Evolutionary conservation across 306 rosid genomes (phyloP), one percentile per base, ranked within the genome.

Genomic region (Crotalaria pallida): DNA sequence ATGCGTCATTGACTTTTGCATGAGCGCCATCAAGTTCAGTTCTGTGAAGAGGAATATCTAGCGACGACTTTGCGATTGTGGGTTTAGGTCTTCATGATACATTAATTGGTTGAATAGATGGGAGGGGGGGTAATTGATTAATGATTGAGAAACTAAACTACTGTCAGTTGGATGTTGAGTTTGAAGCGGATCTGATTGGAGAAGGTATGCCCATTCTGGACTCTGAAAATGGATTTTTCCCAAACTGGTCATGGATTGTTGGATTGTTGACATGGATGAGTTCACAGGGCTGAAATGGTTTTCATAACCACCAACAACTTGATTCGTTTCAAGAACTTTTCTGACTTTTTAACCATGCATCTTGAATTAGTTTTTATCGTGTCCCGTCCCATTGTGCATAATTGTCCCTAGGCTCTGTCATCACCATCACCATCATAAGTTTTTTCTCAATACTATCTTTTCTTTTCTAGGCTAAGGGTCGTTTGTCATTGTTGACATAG

Each of bases 1-100:
- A 84, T 74, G 84, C 86, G 77, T 86, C 83, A 83, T 92, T 91
- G 88, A 86, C 92, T 80, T 73, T 80, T 86, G 92, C 89, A 86
- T 86, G 77, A 76, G 92, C 88, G 78, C 75, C 78, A 38, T 76
- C 41, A 50, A 76, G 79, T 86, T 81, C 82, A 82, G 85, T 64
- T 80, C 83, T 49, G 79, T 77, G 82, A 19, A 77, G 86, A 81
- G 84, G 84, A 88, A 90, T 86, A 22, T 81, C 79, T 75, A 69
- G 76, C 53, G 47, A 72, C 36, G 82, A 78, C 71, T 70, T 83
- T 60, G 36, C 79, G 59, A 79, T 73, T 40, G 71, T 36, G 80
- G 82, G 80, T 49, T 69, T 66, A 38, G 75, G 41, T 70, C 83
- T 65, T 50, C 71, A 49, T 24, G 80, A 57, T 67, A 55, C 69